A percentile compares a stretch with the other conserved stretches of the same genome.
Evolutionary conservation across 257 asterid genomes (phyloP).

Genomic region (Petrea volubilis): DNA sequence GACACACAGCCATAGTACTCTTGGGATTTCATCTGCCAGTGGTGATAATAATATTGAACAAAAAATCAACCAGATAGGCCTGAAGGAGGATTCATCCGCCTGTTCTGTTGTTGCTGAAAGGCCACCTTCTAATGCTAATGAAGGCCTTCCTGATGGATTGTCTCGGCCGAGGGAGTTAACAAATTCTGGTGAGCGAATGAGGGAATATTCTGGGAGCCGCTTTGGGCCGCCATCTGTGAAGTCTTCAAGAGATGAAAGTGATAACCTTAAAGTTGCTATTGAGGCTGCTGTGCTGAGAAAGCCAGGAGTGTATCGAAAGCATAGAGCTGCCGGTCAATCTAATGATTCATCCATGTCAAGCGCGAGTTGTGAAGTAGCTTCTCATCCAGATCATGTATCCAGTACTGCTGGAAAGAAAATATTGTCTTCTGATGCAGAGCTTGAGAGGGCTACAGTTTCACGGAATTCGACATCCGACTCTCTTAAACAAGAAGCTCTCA

Average conservation of each 20-base stretch:
- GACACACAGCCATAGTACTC: slow-evolving; percentile 24
- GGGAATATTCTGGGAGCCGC: slow-evolving; percentile 60
- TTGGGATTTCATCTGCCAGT: slow-evolving; percentile 41
- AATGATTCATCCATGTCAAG: slow-evolving; percentile 46
- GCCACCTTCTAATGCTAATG: slow-evolving; percentile 40
- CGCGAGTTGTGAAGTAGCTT: slow-evolving; percentile 38
- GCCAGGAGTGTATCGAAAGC: slow-evolving; percentile 68
- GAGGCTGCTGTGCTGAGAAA: slow-evolving; percentile 85
- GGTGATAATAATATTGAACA: slow-evolving; percentile 40
- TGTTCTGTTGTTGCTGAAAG: slow-evolving; percentile 43
- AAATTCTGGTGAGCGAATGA: slow-evolving; percentile 48
- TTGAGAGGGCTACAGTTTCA: slow-evolving; percentile 39
- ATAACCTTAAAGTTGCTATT: slow-evolving; percentile 75
- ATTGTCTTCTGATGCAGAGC: slow-evolving; percentile 34
- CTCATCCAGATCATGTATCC: slow-evolving; percentile 42
- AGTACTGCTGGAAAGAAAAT: slow-evolving; percentile 43
- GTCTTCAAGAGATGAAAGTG: slow-evolving; percentile 56
- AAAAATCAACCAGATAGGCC: slow-evolving; percentile 40
- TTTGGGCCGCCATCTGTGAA: slow-evolving; percentile 47
- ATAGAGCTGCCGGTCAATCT: slow-evolving; percentile 49
- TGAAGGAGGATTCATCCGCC: slow-evolving; percentile 46
- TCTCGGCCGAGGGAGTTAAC: slow-evolving; percentile 47
- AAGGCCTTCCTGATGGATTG: slow-evolving; percentile 47
- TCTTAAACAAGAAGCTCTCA: slow-evolving; percentile 39
- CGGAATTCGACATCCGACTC: slow-evolving; percentile 37